A percentile compares a stretch with the other conserved stretches of the same genome.
phyloP scores from a whole-genome alignment of 441 rosid species.

The Melastoma candidum region DNA sequence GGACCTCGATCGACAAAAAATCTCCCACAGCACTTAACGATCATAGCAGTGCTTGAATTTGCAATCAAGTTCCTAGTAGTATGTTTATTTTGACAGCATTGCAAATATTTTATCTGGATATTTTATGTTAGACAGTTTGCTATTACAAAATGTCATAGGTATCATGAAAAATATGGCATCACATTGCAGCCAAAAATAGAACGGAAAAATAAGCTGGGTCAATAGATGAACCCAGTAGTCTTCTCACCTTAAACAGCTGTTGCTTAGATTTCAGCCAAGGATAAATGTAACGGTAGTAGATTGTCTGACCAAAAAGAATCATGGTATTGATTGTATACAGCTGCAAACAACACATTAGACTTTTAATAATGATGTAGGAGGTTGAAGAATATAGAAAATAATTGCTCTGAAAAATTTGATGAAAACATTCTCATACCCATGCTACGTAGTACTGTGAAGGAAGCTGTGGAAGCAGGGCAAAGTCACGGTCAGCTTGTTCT shows the following conservation, averaged over 20 bases:
- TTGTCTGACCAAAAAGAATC: conserved; percentile 43
- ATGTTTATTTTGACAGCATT: not conserved
- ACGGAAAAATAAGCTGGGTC: no score
- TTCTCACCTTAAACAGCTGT: conserved; percentile 28
- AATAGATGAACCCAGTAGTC: no score
- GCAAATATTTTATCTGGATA: no score
- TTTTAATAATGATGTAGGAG: not conserved
- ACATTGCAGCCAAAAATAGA: no score
- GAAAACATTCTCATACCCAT: conserved; percentile 28
- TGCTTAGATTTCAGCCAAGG: conserved; percentile 30
- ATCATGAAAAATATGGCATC: no score
- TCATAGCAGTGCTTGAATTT: no score
- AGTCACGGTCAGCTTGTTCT: not conserved
- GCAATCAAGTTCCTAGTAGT: not conserved
- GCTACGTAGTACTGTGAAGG: conserved; percentile 84
- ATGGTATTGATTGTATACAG: conserved; percentile 48
- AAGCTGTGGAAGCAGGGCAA: conserved; percentile 50
- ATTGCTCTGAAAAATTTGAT: not conserved
- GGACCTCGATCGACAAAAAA: no score
- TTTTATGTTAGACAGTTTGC: no score
- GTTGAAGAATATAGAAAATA: conserved; percentile 2
- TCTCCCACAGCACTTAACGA: no score
- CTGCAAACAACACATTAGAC: conserved; percentile 27
- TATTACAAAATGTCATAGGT: no score
- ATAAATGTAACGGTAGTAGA: conserved; percentile 60